Conservation (phyloP, 768 basidiomycete species). For the Podaxis mareebaensis region DNA sequence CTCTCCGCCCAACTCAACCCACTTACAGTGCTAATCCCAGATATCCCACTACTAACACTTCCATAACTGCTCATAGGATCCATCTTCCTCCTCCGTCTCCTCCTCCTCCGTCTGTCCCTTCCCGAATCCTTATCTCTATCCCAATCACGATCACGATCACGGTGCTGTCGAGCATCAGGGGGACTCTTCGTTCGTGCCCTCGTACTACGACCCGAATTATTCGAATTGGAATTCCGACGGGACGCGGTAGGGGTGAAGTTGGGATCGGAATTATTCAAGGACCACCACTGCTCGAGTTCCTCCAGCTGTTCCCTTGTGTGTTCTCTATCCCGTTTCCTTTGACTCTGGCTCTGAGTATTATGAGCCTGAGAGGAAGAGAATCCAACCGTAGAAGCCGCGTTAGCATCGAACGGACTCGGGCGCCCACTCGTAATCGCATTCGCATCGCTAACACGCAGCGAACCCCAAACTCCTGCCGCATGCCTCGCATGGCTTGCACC, state of each 20-base stretch:
- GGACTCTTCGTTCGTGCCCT: background rate
- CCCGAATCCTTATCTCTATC: background rate
- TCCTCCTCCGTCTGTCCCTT: background rate
- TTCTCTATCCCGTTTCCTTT: background rate
- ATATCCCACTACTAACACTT: background rate
- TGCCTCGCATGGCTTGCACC: background rate
- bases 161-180: background rate
- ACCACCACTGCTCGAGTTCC: background rate
- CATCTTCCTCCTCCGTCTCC: background rate
- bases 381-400: background rate
- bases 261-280: background rate
- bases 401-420: background rate
- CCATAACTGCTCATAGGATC: slow-evolving; percentile 9
- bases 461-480: background rate
- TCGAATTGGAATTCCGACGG: too few relatives aligned
- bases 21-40: background rate
- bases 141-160: background rate
- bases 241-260: too few relatives aligned
- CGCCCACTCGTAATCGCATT: background rate
- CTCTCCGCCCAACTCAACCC: background rate
- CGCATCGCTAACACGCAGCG: background rate
- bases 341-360: background rate
- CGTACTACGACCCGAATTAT: too few relatives aligned
- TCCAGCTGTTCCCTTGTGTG: background rate
- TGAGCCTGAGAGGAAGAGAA: background rate